Base-by-base conservation (phyloP, 345 rosid species). In the Mallotus nudiflorus region DNA sequence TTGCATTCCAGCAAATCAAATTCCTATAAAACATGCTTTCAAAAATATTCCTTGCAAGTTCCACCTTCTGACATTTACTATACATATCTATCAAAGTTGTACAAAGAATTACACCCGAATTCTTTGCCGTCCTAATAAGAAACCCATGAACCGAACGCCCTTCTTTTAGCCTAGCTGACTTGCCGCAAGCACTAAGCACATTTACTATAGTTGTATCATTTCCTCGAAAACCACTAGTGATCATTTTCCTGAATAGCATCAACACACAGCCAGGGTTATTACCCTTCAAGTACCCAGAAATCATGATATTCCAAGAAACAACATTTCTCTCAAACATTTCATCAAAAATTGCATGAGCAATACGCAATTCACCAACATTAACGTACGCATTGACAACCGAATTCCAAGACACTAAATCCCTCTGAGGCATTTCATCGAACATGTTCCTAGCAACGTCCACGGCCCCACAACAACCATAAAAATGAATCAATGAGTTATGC, bases 121-220 rank as follows among this genome's bases (percentile, higher is more conserved):
- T 76, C 53, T 31, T 40, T 11, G 67, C 56, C 22, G 20, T 83
- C 75, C 75, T 85, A 27, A 82, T 61, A 61, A 85, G 61, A 74
- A 65, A 81, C 29, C 85, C 95, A 75, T 91, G 92, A 55, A 86
- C 86, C 1, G 92, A 91, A 81, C 85, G 82, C 55, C 97, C 95
- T 59, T 91, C 91, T 52, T 78, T 87, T 40, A 85, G 16, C 63
- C 94, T 87, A 54, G 82, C 83, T 5, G 94, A 89, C 84, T 84
- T 80, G 3, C 86, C 83, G 72, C 94, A 87, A 16, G 89, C 94
- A 46, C 75, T 77, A 20, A 89, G 59, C 61, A 82, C 65, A 50
- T 78, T 73, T 27, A 70, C 85, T 64, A 89, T 70, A 3, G 91
- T 86, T 12, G 62, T 73, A 75, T 72, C 73, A 6, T 79, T 85